Percentiles rank a stretch among this genome's conserved stretches.
These are phyloP conservation scores for Pichia nakasei DNA, from an alignment of 805 yeast genomes.

Conservation along the genomic window DNA sequence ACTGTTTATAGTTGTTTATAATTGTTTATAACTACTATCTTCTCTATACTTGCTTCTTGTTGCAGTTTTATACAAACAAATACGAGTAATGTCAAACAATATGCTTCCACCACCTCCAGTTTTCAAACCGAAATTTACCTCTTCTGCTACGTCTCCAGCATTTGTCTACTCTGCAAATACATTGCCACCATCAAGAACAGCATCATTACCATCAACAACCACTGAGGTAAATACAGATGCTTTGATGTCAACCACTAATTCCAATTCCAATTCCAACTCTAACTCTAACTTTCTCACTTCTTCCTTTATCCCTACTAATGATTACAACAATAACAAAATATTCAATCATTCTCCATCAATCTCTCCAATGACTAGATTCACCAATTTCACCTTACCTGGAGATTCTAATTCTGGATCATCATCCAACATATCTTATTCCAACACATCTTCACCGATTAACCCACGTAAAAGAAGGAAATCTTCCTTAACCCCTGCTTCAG, in stretches of 20 bases:
- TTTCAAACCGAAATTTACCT: slow-evolving; percentile 33
- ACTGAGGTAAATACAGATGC: no score
- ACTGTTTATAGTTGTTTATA: no score
- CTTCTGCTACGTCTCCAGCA: no score
- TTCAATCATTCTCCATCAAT: slow-evolving; percentile 26
- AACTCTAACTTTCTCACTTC: slow-evolving; percentile 24
- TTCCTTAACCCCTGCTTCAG: slow-evolving; percentile 10
- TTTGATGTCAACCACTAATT: background rate
- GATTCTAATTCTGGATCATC: background rate
- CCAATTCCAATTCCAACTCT: background rate
- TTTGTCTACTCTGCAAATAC: no score
- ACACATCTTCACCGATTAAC: no score
- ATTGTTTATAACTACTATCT: background rate
- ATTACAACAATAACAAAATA: slow-evolving; percentile 15
- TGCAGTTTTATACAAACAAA: no score
- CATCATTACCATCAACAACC: no score
- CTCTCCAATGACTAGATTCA: slow-evolving; percentile 23
- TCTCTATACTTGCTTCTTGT: no score
- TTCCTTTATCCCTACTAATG: slow-evolving; percentile 23
- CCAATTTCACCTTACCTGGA: slow-evolving; percentile 14
- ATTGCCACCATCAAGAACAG: no score
- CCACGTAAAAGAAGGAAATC: slow-evolving; percentile 23
- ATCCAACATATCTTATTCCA: no score
- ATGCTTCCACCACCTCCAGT: slow-evolving; percentile 38
- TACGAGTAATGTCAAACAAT: background rate